Evolutionary conservation across 2,329 filamentous ascomycete genomes (phyloP).

Genomic region (Beauveria rudraprayagi): DNA sequence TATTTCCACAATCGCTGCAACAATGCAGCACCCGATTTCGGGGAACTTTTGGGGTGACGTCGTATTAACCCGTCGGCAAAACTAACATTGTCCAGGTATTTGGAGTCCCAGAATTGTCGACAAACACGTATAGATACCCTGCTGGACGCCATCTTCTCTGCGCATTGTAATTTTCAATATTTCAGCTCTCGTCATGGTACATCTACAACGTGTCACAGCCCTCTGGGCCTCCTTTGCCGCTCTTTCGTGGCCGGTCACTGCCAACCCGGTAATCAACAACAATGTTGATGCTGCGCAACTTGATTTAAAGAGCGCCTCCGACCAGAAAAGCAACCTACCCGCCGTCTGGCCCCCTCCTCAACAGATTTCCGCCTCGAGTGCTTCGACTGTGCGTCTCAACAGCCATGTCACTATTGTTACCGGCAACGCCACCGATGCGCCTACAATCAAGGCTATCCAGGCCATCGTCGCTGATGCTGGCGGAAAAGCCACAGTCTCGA

Average conservation of each 20-base stretch:
- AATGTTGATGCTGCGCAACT: background rate
- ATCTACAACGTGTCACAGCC: background rate
- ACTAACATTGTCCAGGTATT: too few species aligned
- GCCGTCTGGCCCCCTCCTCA: conserved; percentile 13
- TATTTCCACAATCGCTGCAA: background rate
- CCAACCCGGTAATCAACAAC: background rate
- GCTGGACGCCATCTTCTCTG: background rate
- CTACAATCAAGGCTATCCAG: conserved; percentile 8
- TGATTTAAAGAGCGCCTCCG: background rate
- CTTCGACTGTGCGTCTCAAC: conserved; percentile 5
- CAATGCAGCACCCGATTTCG: background rate
- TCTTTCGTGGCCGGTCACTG: background rate
- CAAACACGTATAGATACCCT: background rate
- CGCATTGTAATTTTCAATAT: too few species aligned
- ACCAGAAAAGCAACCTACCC: background rate
- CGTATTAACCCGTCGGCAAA: background rate
- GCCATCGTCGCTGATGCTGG: conserved; percentile 10
- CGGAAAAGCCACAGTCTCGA: conserved; percentile 6
- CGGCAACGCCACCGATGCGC: conserved; percentile 10
- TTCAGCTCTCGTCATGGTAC: background rate
- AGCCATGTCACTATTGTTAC: conserved; percentile 12
- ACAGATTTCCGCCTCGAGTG: conserved; percentile 6
- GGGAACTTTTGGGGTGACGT: background rate
- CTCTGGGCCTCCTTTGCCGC: background rate
- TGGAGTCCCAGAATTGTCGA: background rate